Percentiles rank a stretch among this genome's conserved stretches.
Conservation (phyloP, 2,329 filamentous ascomycete genomes). For the Cryphonectria radicalis region DNA sequence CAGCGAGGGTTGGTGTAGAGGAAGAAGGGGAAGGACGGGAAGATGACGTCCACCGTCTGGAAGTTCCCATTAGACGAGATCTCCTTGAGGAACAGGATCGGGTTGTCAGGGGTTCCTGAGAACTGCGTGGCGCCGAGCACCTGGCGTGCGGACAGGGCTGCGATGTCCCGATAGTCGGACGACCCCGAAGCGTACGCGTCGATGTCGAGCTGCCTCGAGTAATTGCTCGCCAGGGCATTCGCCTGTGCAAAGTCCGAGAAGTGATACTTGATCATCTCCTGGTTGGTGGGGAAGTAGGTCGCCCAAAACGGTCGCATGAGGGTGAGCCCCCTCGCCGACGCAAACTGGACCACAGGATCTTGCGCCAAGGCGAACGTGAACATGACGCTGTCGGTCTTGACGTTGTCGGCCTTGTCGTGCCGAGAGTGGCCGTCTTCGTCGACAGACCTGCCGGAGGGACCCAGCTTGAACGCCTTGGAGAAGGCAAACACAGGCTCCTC, state of each 20-base stretch:
- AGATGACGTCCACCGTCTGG: slow-evolving; percentile 87
- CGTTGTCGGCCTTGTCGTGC: not conserved
- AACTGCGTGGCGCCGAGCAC: slow-evolving; percentile 80
- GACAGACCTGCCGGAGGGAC: slow-evolving; percentile 34
- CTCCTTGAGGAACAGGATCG: slow-evolving; percentile 81
- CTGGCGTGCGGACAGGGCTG: slow-evolving; percentile 77
- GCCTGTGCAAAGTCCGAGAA: slow-evolving; percentile 74
- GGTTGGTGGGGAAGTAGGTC: slow-evolving; percentile 68
- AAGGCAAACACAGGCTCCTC: slow-evolving; percentile 85
- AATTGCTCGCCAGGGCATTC: slow-evolving; percentile 67
- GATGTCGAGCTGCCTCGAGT: slow-evolving; percentile 69
- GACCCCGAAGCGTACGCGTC: slow-evolving; percentile 78
- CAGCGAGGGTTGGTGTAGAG: slow-evolving; percentile 82
- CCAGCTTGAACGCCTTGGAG: slow-evolving; percentile 64
- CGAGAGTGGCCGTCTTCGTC: not conserved
- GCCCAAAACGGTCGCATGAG: slow-evolving; percentile 80
- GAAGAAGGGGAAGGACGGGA: slow-evolving; percentile 85
- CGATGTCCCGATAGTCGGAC: slow-evolving; percentile 75
- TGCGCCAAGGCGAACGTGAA: slow-evolving; percentile 81
- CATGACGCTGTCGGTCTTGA: slow-evolving; percentile 58
- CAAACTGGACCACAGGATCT: slow-evolving; percentile 79
- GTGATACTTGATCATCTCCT: slow-evolving; percentile 73
- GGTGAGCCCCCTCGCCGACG: slow-evolving; percentile 74
- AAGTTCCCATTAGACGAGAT: slow-evolving; percentile 85
- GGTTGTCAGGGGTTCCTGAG: slow-evolving; percentile 71